Percentiles rank a stretch among this genome's conserved stretches.
These are phyloP conservation scores for Gastrodia elata DNA, from an alignment of 106 monocot species.

Conservation along the genomic window DNA sequence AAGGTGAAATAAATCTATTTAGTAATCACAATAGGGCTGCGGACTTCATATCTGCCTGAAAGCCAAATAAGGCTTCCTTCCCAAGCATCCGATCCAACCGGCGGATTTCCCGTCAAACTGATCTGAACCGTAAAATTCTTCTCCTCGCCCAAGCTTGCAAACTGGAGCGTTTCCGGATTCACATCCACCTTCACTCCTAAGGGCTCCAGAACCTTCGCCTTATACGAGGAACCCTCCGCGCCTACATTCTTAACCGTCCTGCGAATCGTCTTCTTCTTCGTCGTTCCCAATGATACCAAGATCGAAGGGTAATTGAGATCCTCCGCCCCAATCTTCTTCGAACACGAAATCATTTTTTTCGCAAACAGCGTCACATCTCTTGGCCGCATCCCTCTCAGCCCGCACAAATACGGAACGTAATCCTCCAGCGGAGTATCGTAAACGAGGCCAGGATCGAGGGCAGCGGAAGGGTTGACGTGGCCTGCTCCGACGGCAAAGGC, in stretches of 20 bases:
- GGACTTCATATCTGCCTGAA: background rate
- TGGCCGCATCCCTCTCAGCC: slow-evolving; percentile 23
- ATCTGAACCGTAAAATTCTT: background rate
- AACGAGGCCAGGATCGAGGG: slow-evolving; percentile 65
- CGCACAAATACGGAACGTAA: slow-evolving; percentile 69
- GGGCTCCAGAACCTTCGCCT: background rate
- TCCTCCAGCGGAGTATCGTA: slow-evolving; percentile 55
- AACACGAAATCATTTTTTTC: slow-evolving; percentile 21
- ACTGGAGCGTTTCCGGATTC: background rate
- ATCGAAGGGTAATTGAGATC: slow-evolving; percentile 76
- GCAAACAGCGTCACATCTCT: slow-evolving; percentile 37
- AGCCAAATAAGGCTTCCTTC: background rate
- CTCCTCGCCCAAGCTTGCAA: background rate
- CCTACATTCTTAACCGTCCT: slow-evolving; percentile 58
- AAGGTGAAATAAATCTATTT: too few species aligned
- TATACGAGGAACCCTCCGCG: background rate
- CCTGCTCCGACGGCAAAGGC: slow-evolving; percentile 50
- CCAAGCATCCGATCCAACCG: background rate
- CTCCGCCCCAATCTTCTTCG: background rate
- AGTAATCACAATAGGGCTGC: background rate
- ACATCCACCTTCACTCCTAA: background rate
- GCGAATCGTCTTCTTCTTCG: slow-evolving; percentile 23
- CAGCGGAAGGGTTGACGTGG: slow-evolving; percentile 63
- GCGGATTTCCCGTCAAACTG: background rate
- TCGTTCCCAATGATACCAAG: slow-evolving; percentile 29